Base-by-base conservation (phyloP, 2,329 filamentous ascomycete genomes). In the Sporothrix variecibatus region DNA sequence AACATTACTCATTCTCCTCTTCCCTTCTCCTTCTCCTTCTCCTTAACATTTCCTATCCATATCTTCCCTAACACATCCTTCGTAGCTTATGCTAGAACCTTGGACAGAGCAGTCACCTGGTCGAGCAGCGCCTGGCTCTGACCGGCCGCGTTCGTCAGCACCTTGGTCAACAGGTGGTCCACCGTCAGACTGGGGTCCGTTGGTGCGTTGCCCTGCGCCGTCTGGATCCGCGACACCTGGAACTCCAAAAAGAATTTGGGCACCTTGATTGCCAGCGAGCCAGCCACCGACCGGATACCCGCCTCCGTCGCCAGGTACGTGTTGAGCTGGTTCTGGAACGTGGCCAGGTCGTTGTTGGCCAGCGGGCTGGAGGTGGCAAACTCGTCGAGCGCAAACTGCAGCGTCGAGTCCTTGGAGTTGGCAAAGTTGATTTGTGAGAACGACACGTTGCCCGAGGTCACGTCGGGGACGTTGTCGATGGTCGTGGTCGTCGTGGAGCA, bases 171-270 rank as follows among this genome's bases (percentile, higher is more conserved):
- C 74, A 90, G 81, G 79, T 90, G 88, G 71, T 89, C 85, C 11
- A 90, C 87, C 79, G 87, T 86, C 78, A 82, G 80, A 9, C 85
- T 87, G 0, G 88, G 80, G n/a, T 82, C 85, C 0, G 83, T 82
- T 1, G 87, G 88, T 58, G 85, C 80, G 71, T 85, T 86, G 0
- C 89, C 88, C 81, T 90, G 87, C 0, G 89, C 89, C 0, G 87
- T 88, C 80, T 88, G 83, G 76, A 90, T 90, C 28, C 88, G 83
- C 56, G 86, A 85, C 46, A 90, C 84, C 81, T 91, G 89, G 79
- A 89, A 87, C 75, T 85, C 82, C 58, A 90, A 79, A 80, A 90
- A 90, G 85, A 91, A 91, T 81, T 90, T 90, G 75, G 89, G 89
- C 5, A 87, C 86, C 81, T 90, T 90, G 81, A 90, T 87, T 1